phyloP scores from a whole-genome alignment of 1,284 basidiomycete species.

The Ceratobasidium sp. region DNA sequence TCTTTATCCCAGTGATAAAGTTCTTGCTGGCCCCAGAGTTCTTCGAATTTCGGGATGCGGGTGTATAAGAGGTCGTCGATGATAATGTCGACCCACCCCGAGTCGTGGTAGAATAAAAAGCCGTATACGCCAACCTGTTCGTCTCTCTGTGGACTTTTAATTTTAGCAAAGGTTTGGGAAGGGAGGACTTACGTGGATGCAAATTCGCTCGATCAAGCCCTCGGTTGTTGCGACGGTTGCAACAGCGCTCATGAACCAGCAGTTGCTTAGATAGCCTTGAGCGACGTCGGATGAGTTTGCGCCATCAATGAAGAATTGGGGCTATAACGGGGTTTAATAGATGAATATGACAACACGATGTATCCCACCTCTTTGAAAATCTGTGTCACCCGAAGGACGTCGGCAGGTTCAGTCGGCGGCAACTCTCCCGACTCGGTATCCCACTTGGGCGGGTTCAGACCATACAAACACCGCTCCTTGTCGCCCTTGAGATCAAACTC shows the following conservation, averaged over 20 bases:
- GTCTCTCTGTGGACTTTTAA: conserved; percentile 54
- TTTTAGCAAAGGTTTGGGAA: not conserved
- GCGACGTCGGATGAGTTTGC: conserved; percentile 52
- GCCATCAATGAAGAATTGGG: conserved; percentile 55
- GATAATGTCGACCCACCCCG: conserved; percentile 43
- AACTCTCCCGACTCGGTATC: not conserved
- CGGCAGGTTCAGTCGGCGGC: conserved; percentile 48
- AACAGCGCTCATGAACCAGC: conserved; percentile 59
- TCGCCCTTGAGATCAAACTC: conserved; percentile 61
- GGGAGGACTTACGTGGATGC: conserved; percentile 54
- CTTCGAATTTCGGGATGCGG: conserved; percentile 42
- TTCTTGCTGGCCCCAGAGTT: conserved; percentile 29
- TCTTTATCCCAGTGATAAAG: conserved; percentile 43
- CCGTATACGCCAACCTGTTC: conserved; percentile 62
- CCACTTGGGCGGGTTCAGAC: conserved; percentile 45
- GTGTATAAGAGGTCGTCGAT: conserved; percentile 43
- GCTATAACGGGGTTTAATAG: no score
- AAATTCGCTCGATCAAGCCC: conserved; percentile 58
- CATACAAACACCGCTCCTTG: conserved; percentile 54
- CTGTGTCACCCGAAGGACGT: conserved; percentile 55
- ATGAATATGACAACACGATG: no score
- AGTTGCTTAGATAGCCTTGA: conserved; percentile 56
- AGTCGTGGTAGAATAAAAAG: conserved; percentile 44
- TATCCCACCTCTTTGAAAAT: conserved; percentile 56
- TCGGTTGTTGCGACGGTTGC: conserved; percentile 53